phyloP scores from a whole-genome alignment of 2,329 filamentous ascomycete species.

The Huntiella decipiens region DNA sequence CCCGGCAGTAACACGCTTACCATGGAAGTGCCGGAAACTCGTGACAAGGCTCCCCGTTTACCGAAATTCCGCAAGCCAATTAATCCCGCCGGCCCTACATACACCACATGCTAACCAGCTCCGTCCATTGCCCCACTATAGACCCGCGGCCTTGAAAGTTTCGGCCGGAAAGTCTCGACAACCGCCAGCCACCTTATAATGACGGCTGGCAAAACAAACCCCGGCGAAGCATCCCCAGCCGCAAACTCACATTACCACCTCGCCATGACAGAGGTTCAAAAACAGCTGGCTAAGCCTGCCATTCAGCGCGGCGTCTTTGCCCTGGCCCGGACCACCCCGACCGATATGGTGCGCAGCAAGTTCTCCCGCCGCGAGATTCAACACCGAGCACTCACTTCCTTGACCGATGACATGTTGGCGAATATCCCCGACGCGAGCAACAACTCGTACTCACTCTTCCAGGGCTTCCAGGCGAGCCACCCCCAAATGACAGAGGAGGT shows the following conservation, averaged over 20 bases:
- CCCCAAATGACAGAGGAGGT: constrained; percentile 51
- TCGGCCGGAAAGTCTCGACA: constrained; percentile 83
- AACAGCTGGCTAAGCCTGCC: constrained; percentile 64
- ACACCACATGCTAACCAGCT: neutral
- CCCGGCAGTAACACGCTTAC: too few species aligned
- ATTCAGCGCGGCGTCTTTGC: constrained; percentile 83
- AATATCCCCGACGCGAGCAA: constrained; percentile 68
- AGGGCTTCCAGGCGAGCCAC: constrained; percentile 84
- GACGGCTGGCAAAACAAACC: constrained; percentile 23
- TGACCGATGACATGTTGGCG: constrained; percentile 73
- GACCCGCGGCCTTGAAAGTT: constrained; percentile 78
- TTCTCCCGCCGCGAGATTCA: constrained; percentile 86
- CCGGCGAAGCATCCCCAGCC: constrained; percentile 32
- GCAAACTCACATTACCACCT: constrained; percentile 45
- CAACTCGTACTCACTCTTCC: constrained; percentile 80
- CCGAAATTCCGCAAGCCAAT: neutral
- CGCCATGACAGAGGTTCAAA: constrained; percentile 77
- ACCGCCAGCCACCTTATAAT: constrained; percentile 82
- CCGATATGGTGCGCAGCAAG: constrained; percentile 78
- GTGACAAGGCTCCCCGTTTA: too few species aligned
- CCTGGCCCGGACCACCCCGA: constrained; percentile 77
- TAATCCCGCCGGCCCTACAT: neutral
- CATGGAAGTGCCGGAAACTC: too few species aligned
- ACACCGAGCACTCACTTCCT: constrained; percentile 70
- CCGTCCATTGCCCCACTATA: constrained; percentile 19